Base-by-base conservation (phyloP, 495 filamentous ascomycete species). In the Talaromyces nanjingensis region DNA sequence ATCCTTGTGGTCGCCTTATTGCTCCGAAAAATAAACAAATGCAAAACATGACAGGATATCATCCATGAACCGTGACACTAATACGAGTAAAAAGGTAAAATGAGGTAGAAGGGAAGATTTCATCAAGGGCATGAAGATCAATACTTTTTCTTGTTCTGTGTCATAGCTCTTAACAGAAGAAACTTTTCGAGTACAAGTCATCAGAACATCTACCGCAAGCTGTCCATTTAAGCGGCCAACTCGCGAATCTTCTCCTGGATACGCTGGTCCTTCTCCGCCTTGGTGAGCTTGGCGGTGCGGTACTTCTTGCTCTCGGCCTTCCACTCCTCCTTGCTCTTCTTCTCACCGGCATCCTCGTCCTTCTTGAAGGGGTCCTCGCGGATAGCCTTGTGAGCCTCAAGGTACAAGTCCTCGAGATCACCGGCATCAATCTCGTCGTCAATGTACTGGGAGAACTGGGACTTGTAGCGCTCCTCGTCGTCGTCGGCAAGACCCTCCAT, bases 401-500 rank as follows among this genome's bases (percentile, higher is more conserved):
- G 72, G 85, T 98, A 99, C 73, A 98, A 78, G 69, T 99, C 96
- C 91, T 99, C 94, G 56, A 99, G 84, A 67, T 91, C 91, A 75
- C 97, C 96, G 63, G 94, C 93, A 81, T 98, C 94, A 66, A 98
- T 79, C 68, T 93, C 96, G 72, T 96, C 89, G 74, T 98, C 94
- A 68, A 96, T 88, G 85, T 99, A 99, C 79, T 92, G 87, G 77
- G 86, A 79, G 89, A 99, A 98, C 84, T 98, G 94, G 70, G 86
- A 87, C 86, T 92, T 93, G 89, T 91, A 99, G 77, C 94, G 92
- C 86, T 99, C 94, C 89, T 99, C 94, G 77, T 99, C 94, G 77
- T 99, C 94, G 76, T 99, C 94, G 76, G 96, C 96, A 69, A 99
- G 90, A 52, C 87, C 93, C 89, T 99, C 94, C 94, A 99, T 99